Evolutionary conservation across 352 stramenopile species (phyloP).

Genomic region (Vaucheria bursata): DNA sequence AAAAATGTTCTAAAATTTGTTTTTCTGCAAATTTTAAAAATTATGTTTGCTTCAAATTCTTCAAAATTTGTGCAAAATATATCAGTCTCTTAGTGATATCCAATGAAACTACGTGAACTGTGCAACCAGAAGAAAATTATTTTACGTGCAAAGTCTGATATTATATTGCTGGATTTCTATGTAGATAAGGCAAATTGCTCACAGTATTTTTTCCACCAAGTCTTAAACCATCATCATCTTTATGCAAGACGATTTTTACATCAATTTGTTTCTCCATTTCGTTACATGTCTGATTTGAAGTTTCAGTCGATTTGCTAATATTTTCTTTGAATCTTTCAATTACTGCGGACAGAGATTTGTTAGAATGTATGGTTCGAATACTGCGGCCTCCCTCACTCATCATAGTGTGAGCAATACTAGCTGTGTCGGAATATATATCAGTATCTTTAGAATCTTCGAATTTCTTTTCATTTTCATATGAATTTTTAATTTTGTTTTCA

Average conservation of each 20-base stretch:
- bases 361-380: constrained; percentile 35
- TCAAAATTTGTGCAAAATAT: too few species aligned
- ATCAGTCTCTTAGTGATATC: too few species aligned
- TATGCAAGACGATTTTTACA: constrained; percentile 30
- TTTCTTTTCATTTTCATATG: not conserved
- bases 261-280: not conserved
- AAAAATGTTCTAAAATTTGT: too few species aligned
- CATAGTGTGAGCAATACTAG: constrained; percentile 33
- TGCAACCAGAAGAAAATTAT: too few species aligned
- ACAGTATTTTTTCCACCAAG: constrained; percentile 45
- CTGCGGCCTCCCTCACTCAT: constrained; percentile 35
- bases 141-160: too few species aligned
- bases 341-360: constrained; percentile 29
- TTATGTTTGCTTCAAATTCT: too few species aligned
- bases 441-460: not conserved
- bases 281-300: not conserved
- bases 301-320: not conserved
- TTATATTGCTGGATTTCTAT: constrained; percentile 41
- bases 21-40: too few species aligned
- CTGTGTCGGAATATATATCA: not conserved
- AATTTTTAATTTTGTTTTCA: not conserved
- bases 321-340: constrained; percentile 17
- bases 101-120: too few species aligned
- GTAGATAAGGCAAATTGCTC: constrained; percentile 45
- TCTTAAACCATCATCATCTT: constrained; percentile 38